phyloP scores from a whole-genome alignment of 768 basidiomycete species.

The Psilocybe sp. region DNA sequence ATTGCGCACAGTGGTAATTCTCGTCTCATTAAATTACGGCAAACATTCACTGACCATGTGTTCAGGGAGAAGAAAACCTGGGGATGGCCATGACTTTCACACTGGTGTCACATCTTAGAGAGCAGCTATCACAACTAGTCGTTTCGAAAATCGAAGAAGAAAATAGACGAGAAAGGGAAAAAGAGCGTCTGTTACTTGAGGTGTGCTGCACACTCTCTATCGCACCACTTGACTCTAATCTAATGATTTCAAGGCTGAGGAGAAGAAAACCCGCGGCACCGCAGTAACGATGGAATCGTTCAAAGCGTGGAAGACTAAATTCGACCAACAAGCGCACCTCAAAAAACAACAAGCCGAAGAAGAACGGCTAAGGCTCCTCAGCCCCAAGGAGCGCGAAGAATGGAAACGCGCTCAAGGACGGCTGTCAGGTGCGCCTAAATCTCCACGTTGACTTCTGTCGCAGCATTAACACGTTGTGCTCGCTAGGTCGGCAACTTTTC shows the following conservation, averaged over 20 bases:
- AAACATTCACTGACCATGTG: slow-evolving; percentile 3
- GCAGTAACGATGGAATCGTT: slow-evolving; percentile 84
- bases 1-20: slow-evolving; percentile 50
- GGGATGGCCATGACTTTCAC: slow-evolving; percentile 99
- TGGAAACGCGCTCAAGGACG: slow-evolving; percentile 61
- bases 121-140: slow-evolving; percentile 67
- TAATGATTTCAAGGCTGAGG: slow-evolving; percentile 62
- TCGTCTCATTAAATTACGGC: background rate
- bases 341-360: slow-evolving; percentile 74
- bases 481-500: slow-evolving; percentile 88
- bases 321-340: slow-evolving; percentile 63
- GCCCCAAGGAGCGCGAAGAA: slow-evolving; percentile 85
- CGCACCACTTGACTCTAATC: background rate
- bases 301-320: slow-evolving; percentile 76
- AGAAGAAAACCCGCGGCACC: slow-evolving; percentile 87
- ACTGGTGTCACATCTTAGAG: slow-evolving; percentile 80
- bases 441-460: background rate
- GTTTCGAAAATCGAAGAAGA: slow-evolving; percentile 53
- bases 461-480: slow-evolving; percentile 1
- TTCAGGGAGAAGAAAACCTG: slow-evolving; percentile 77
- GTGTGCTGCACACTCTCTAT: slow-evolving; percentile 33
- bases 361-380: slow-evolving; percentile 62
- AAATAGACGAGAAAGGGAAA: slow-evolving; percentile 65
- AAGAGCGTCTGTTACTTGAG: slow-evolving; percentile 72
- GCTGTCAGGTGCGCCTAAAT: slow-evolving; percentile 55